phyloP scores from a whole-genome alignment of 495 filamentous ascomycete genomes.

The Neurospora intermedia region DNA sequence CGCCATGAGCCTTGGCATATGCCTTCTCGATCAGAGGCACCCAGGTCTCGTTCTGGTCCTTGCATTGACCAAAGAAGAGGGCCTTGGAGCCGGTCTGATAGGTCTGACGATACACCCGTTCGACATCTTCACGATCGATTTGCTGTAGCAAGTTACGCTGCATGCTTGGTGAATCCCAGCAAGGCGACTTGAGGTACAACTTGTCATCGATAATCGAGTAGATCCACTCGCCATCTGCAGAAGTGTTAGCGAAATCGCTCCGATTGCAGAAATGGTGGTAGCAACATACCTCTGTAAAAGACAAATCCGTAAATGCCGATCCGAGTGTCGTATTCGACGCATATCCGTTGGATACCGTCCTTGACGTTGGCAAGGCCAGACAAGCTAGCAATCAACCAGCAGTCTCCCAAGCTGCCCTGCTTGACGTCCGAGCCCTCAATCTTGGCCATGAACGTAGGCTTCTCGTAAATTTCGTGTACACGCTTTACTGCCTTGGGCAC shows the following conservation, averaged over 20 bases:
- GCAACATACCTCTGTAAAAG: conserved; percentile 53
- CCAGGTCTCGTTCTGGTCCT: conserved; percentile 88
- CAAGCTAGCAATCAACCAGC: conserved; percentile 87
- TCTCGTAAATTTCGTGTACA: conserved; percentile 78
- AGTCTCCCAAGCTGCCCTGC: conserved; percentile 75
- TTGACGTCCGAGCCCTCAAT: conserved; percentile 70
- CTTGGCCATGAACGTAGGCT: conserved; percentile 72
- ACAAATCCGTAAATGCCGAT: conserved; percentile 95
- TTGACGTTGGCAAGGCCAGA: conserved; percentile 72
- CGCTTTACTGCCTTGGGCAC: conserved; percentile 58
- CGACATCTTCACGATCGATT: conserved; percentile 52
- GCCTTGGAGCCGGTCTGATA: conserved; percentile 75
- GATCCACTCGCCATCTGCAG: conserved; percentile 78
- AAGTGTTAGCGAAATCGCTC: neutral
- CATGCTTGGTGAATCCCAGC: conserved; percentile 58
- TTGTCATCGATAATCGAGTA: conserved; percentile 79
- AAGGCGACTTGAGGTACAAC: conserved; percentile 70
- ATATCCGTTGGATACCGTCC: conserved; percentile 67
- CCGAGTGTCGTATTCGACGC: conserved; percentile 61
- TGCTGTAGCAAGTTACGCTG: conserved; percentile 42
- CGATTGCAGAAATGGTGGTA: neutral
- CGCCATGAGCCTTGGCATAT: conserved; percentile 88
- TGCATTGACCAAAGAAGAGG: conserved; percentile 79
- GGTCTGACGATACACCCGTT: conserved; percentile 68
- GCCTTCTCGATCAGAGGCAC: conserved; percentile 88